Evolutionary conservation across 176 grass and related monocot genomes (phyloP).

Genomic region (Olyra latifolia): DNA sequence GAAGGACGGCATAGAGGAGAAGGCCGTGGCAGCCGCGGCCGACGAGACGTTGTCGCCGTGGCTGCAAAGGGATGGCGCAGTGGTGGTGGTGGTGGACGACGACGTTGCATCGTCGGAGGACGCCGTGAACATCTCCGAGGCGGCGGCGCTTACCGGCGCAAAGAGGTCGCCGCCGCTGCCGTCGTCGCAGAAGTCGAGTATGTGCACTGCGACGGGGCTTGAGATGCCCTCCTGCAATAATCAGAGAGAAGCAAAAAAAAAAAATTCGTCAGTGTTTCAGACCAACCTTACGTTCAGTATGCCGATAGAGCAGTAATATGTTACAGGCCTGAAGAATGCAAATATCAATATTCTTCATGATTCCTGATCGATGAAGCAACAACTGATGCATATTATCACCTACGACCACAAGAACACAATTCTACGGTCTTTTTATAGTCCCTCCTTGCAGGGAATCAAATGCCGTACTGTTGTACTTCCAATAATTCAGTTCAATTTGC

Average conservation of each 20-base stretch:
- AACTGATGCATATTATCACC: neutral
- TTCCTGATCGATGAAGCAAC: neutral
- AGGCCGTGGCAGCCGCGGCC: conserved; percentile 15
- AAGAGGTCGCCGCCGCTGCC: conserved; percentile 56
- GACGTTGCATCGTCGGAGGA: conserved; percentile 49
- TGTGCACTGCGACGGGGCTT: conserved; percentile 65
- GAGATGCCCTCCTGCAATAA: conserved; percentile 79
- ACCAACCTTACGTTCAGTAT: neutral
- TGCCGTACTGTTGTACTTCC: conserved; percentile 33
- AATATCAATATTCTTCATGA: neutral
- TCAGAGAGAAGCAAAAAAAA: conserved; percentile 8
- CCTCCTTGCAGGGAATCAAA: conserved; percentile 29
- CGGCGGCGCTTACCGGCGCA: conserved; percentile 29
- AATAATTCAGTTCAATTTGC: conserved; percentile 23
- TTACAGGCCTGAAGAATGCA: conserved; percentile 33
- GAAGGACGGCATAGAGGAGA: conserved; percentile 52
- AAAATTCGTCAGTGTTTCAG: neutral
- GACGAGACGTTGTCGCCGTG: conserved; percentile 34
- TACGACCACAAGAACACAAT: conserved; percentile 12
- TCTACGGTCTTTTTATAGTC: conserved; percentile 23
- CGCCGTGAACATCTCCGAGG: conserved; percentile 26
- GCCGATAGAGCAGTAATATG: neutral
- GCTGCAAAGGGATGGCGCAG: conserved; percentile 36
- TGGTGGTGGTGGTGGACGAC: conserved; percentile 31
- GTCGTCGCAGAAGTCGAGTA: conserved; percentile 74